phyloP scores from a whole-genome alignment of 2,329 filamentous ascomycete genomes.

The Alternaria consortialis region DNA sequence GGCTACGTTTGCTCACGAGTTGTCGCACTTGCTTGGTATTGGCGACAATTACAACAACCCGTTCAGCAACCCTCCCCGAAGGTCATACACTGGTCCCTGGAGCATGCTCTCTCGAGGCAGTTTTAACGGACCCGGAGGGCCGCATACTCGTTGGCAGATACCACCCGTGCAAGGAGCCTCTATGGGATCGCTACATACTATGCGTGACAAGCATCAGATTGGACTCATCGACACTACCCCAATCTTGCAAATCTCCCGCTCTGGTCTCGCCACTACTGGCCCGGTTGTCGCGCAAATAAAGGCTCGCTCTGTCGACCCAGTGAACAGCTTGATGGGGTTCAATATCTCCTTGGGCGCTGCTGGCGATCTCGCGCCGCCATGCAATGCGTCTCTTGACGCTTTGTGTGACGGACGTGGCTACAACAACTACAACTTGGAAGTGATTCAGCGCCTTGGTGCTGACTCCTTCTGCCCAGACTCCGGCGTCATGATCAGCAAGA shows the following conservation, averaged over 20 bases:
- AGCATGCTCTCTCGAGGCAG: slow-evolving; percentile 63
- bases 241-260: slow-evolving; percentile 57
- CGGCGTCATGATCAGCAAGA: slow-evolving; percentile 65
- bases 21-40: slow-evolving; percentile 62
- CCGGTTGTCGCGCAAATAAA: slow-evolving; percentile 58
- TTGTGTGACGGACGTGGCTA: slow-evolving; percentile 63
- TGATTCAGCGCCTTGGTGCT: slow-evolving; percentile 64
- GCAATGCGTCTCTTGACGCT: slow-evolving; percentile 54
- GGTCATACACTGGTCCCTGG: slow-evolving; percentile 62
- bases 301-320: slow-evolving; percentile 58
- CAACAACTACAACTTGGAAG: slow-evolving; percentile 63
- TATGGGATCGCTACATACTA: slow-evolving; percentile 62
- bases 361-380: slow-evolving; percentile 57
- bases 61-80: slow-evolving; percentile 56
- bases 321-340: slow-evolving; percentile 56
- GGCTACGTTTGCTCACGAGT: slow-evolving; percentile 63
- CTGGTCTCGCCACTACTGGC: slow-evolving; percentile 56
- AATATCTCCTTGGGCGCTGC: slow-evolving; percentile 56
- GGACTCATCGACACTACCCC: slow-evolving; percentile 56
- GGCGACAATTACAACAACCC: slow-evolving; percentile 67
- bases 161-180: slow-evolving; percentile 60
- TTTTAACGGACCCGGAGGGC: slow-evolving; percentile 64
- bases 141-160: slow-evolving; percentile 63
- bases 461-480: slow-evolving; percentile 63
- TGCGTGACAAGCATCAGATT: slow-evolving; percentile 64